Base-by-base conservation (phyloP, 169 alveolate genomes). In the Fabrea salina region DNA sequence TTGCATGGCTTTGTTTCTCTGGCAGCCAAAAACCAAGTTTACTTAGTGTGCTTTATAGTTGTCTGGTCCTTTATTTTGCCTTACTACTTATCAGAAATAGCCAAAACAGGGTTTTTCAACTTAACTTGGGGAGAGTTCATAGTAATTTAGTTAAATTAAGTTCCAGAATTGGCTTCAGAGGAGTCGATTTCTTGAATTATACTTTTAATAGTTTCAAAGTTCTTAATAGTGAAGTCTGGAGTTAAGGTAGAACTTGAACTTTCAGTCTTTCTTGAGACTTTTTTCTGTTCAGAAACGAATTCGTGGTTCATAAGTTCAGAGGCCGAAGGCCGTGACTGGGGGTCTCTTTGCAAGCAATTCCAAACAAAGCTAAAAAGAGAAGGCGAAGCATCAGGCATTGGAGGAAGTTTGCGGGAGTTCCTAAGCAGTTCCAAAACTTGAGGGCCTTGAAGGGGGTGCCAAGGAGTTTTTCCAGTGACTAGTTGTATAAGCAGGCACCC, bases 401-500 rank as follows among this genome's bases (percentile, higher is more conserved):
- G 37, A 79, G 11, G 27, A 53, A 40, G 71, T 41, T 16, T 74
- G 59, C 44, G 68, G 68, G 16, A 56, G 43, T 50, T 44, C 67
- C 41, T 56, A 82, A 75, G 27, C 66, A 39, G 43, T 50, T 32
- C 50, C 75, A 37, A 30, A 47, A 27, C 32, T 59, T 50, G 77
- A 70, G 44, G 74, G 64, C 50, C 44, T 33, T 37, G 82, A 75
- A 50, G 11, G 61, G 49, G 66, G 84, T 80, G n/a, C 92, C 94
- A 91, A 25, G 96, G 95, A 16, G 95, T 94, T 37, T 85, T 87
- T 0, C 93, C 91, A n/a, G 95, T 94, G 22, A 87, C 82, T 81
- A 94, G 82, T 81, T 94, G 96, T 5, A 90, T 82, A 25, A 94
- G 85, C 6, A 94, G 89, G 67, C 97, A 90, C 30, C 95, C 97